Evolutionary conservation across 2,329 filamentous ascomycete genomes (phyloP).

Genomic region (Tolypocladium ophioglossoides): DNA sequence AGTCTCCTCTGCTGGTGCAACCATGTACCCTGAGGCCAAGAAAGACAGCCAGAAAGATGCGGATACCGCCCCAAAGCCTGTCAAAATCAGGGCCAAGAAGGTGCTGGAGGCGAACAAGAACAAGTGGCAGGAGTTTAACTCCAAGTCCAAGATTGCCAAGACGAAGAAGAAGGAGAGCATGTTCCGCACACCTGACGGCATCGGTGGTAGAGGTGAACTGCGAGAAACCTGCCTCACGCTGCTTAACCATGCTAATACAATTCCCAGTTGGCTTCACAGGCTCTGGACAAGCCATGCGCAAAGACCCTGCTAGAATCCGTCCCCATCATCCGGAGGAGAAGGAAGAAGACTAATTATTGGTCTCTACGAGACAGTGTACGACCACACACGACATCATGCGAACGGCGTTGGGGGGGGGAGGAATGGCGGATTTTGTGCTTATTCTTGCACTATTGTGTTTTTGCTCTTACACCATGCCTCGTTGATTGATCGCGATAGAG

Average conservation of each 20-base stretch:
- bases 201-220: constrained; percentile 69
- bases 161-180: constrained; percentile 81
- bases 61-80: constrained; percentile 60
- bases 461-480: background rate
- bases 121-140: constrained; percentile 90
- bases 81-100: constrained; percentile 85
- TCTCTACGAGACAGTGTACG: background rate
- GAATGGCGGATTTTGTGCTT: background rate
- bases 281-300: constrained; percentile 91
- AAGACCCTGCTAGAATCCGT: constrained; percentile 71
- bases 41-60: constrained; percentile 51
- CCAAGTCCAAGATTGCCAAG: constrained; percentile 63
- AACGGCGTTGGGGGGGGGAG: background rate
- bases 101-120: constrained; percentile 83
- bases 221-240: background rate
- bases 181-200: constrained; percentile 85
- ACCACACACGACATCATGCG: background rate
- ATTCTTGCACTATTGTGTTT: background rate
- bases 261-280: constrained; percentile 83
- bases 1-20: constrained; percentile 45
- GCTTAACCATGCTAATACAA: background rate
- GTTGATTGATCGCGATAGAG: background rate
- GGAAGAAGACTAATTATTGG: constrained; percentile 51
- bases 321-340: constrained; percentile 76
- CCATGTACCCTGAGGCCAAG: constrained; percentile 50